phyloP scores from a whole-genome alignment of 2,329 filamentous ascomycete genomes.

The Cladosporium sphaerospermum region DNA sequence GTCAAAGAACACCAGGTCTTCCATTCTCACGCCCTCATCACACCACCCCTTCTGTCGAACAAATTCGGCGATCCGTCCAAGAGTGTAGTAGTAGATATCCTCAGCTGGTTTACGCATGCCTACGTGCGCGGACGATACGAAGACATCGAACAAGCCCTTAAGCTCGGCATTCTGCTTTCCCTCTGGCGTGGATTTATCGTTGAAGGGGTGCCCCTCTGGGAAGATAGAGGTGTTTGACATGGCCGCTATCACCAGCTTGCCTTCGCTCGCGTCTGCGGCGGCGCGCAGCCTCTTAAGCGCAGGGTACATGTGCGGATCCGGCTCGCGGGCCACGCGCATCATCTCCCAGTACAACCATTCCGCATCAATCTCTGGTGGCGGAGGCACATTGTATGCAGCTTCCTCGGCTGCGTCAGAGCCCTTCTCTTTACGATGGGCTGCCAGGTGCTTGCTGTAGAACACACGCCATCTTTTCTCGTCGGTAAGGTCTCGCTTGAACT shows the following conservation, averaged over 20 bases:
- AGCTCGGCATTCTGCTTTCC: constrained; percentile 46
- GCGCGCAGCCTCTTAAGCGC: constrained; percentile 62
- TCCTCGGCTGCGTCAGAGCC: constrained; percentile 40
- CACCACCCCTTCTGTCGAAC: constrained; percentile 49
- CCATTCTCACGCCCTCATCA: constrained; percentile 51
- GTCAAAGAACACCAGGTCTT: constrained; percentile 79
- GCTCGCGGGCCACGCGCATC: constrained; percentile 66
- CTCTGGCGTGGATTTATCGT: constrained; percentile 40
- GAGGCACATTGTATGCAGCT: constrained; percentile 40
- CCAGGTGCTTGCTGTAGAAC: constrained; percentile 39
- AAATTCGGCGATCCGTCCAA: constrained; percentile 59
- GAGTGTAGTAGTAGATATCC: constrained; percentile 68
- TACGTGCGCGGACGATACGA: constrained; percentile 78
- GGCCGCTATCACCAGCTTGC: constrained; percentile 66
- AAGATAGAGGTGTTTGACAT: constrained; percentile 89
- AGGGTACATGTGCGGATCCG: constrained; percentile 85
- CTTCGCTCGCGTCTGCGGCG: constrained; percentile 24
- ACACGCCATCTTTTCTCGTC: constrained; percentile 60
- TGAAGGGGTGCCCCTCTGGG: constrained; percentile 64
- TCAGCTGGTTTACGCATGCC: constrained; percentile 84
- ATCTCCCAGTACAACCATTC: constrained; percentile 82
- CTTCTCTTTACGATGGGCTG: constrained; percentile 19
- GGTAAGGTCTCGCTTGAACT: constrained; percentile 70
- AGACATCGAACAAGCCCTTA: constrained; percentile 71
- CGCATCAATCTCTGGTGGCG: constrained; percentile 67